A percentile compares a stretch with the other conserved stretches of the same genome.
These are phyloP conservation scores for Corymbia citriodora DNA, from an alignment of 441 rosid genomes.

Conservation along the genomic window DNA sequence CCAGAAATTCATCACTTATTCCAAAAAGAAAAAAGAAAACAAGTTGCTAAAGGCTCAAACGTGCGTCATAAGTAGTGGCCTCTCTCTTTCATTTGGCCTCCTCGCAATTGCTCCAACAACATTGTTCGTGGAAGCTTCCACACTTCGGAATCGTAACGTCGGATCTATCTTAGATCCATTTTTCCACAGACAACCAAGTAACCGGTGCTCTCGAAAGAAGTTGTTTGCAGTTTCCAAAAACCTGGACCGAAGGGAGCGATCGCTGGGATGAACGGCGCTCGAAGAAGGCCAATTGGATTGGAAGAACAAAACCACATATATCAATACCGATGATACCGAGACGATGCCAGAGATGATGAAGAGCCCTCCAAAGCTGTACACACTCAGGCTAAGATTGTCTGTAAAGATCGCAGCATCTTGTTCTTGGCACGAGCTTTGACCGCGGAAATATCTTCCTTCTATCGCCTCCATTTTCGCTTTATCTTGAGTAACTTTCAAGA, in stretches of 20 bases:
- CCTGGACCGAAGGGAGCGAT: background rate
- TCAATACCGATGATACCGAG: constrained; percentile 23
- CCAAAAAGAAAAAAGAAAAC: too few relatives aligned
- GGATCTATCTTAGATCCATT: background rate
- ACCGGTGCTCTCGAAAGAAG: background rate
- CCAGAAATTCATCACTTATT: background rate
- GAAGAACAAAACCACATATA: constrained; percentile 5
- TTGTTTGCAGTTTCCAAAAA: background rate
- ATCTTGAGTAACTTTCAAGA: constrained; percentile 32
- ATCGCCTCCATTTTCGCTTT: constrained; percentile 6
- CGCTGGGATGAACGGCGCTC: background rate
- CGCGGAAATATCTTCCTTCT: background rate
- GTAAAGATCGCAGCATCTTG: constrained; percentile 8
- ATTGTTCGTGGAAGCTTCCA: background rate
- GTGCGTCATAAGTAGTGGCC: background rate
- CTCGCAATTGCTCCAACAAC: background rate
- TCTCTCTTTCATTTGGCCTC: background rate
- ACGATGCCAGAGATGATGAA: constrained; percentile 39
- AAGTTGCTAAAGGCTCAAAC: background rate
- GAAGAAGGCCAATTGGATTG: background rate
- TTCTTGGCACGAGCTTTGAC: constrained; percentile 6
- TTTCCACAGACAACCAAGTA: background rate
- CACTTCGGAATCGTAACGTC: background rate
- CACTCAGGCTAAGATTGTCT: constrained; percentile 16
- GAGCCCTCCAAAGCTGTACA: constrained; percentile 37